Conservation (phyloP, 1,284 basidiomycete genomes). For the Rhodotorula sp. region DNA sequence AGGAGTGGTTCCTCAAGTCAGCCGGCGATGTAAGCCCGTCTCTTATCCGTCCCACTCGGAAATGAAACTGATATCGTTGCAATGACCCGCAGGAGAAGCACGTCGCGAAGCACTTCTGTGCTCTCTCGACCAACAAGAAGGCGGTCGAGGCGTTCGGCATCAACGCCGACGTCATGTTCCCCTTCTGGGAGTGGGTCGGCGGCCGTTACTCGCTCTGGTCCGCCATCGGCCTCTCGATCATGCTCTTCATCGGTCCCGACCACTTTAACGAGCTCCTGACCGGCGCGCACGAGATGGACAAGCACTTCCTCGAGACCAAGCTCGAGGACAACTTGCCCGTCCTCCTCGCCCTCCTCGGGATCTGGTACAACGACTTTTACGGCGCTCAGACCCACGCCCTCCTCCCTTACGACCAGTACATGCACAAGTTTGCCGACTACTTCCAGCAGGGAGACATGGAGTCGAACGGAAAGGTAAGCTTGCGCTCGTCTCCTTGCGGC, state of each 20-base stretch:
- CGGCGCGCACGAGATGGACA: slow-evolving; percentile 97
- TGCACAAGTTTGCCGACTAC: slow-evolving; percentile 99
- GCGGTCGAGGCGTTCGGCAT: slow-evolving; percentile 97
- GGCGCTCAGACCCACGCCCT: slow-evolving; percentile 92
- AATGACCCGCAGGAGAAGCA: slow-evolving; percentile 62
- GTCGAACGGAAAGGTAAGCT: slow-evolving; percentile 81
- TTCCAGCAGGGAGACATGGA: slow-evolving; percentile 99
- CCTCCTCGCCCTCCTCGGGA: slow-evolving; percentile 82
- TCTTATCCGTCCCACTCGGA: too few relatives aligned
- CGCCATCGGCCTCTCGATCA: slow-evolving; percentile 93
- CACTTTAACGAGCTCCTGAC: slow-evolving; percentile 87
- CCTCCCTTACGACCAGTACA: slow-evolving; percentile 96
- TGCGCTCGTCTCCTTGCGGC: too few relatives aligned
- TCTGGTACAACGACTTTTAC: slow-evolving; percentile 99
- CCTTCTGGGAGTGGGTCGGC: slow-evolving; percentile 99
- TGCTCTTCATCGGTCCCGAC: slow-evolving; percentile 87
- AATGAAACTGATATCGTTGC: neutral
- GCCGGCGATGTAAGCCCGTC: slow-evolving; percentile 65
- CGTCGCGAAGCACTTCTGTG: slow-evolving; percentile 98
- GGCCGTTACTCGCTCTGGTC: slow-evolving; percentile 98
- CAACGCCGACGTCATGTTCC: slow-evolving; percentile 92
- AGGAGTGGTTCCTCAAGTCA: slow-evolving; percentile 85
- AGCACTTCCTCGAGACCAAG: slow-evolving; percentile 86
- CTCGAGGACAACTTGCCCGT: slow-evolving; percentile 92
- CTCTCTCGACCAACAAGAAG: slow-evolving; percentile 92